A percentile compares a stretch with the other conserved stretches of the same genome.
Conservation (phyloP, 139 green algal species). For the Picochlorum sp. region DNA sequence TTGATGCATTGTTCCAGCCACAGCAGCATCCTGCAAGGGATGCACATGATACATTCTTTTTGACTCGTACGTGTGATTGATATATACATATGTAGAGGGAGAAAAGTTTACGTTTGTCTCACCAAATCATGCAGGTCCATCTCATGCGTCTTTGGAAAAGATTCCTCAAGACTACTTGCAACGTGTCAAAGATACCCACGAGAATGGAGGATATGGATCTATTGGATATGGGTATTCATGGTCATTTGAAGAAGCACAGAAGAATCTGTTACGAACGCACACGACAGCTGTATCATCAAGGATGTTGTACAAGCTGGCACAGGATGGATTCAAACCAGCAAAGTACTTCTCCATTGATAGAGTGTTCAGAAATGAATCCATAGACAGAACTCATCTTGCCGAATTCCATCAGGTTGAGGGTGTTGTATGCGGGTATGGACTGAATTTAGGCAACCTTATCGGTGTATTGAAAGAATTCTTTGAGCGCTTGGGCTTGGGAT, state of each 20-base stretch:
- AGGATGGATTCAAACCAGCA: slow-evolving; percentile 60
- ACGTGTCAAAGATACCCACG: slow-evolving; percentile 71
- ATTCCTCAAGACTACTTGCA: slow-evolving; percentile 81
- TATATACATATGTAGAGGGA: background rate
- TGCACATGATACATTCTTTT: slow-evolving; percentile 99
- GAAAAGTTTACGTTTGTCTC: background rate
- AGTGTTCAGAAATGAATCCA: slow-evolving; percentile 98
- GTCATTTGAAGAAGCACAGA: slow-evolving; percentile 84
- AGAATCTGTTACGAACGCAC: slow-evolving; percentile 98
- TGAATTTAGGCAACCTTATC: slow-evolving; percentile 92
- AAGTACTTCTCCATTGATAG: slow-evolving; percentile 94
- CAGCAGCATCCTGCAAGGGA: slow-evolving; percentile 96
- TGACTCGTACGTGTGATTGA: slow-evolving; percentile 47
- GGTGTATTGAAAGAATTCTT: slow-evolving; percentile 87
- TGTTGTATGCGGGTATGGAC: slow-evolving; percentile 72
- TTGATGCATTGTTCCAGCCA: slow-evolving; percentile 98
- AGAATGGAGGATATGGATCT: slow-evolving; percentile 79
- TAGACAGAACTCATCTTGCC: slow-evolving; percentile 96
- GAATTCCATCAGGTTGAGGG: slow-evolving; percentile 94
- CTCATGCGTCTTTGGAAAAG: slow-evolving; percentile 37
- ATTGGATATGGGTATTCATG: slow-evolving; percentile 87
- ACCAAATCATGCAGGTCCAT: slow-evolving; percentile 39
- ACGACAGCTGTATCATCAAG: slow-evolving; percentile 94
- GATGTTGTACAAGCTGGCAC: slow-evolving; percentile 89
- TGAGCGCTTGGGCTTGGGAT: slow-evolving; percentile 77